Evolutionary conservation across 805 yeast species (phyloP), one percentile per base, ranked within the genome.

Genomic region (Sungouiozyma intestinalis): DNA sequence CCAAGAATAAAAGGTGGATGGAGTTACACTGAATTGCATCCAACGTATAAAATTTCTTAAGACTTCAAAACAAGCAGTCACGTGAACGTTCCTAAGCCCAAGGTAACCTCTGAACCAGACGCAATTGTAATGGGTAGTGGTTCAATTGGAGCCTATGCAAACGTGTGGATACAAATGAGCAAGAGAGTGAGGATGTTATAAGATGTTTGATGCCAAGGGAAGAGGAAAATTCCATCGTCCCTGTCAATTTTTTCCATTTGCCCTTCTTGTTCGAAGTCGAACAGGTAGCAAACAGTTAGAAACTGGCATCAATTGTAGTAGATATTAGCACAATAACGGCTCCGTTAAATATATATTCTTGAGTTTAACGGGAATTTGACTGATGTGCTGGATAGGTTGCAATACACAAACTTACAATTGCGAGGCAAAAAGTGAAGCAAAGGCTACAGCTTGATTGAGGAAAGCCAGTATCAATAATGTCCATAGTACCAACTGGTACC

Each of bases 251-350:
- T 33, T 15, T 18, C 20, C 39, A 13, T 8, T 21, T 18, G n/a
- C 31, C 16, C 21, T 33, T 33, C 27, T 9, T 7, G 34, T 11
- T 14, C n/a, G n/a, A 27, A 15, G 31, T 19, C 7, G 31, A 24
- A 15, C 13, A 36, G 18, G 27, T 29, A 21, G 19, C 14, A 13
- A 18, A 17, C 9, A 31, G 32, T 32, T 16, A 36, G 36, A 40
- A 42, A 17, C 44, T 40, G 45, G 33, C 34, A 38, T 38, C 40
- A 37, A 35, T 17, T n/a, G 34, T 37, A 42, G 24, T 62, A 53
- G 43, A 48, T 66, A 45, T 66, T 41, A 60, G 71, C 70, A 66
- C 69, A 58, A 64, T 51, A 53, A 57, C 70, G 71, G 71, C 71
- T 61, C 71, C 68, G 58, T 55, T 52, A 56, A 63, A 59, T 50